Percentiles rank a stretch among this genome's conserved stretches.
phyloP scores from a whole-genome alignment of 495 filamentous ascomycete species.

The Neurospora discreta region DNA sequence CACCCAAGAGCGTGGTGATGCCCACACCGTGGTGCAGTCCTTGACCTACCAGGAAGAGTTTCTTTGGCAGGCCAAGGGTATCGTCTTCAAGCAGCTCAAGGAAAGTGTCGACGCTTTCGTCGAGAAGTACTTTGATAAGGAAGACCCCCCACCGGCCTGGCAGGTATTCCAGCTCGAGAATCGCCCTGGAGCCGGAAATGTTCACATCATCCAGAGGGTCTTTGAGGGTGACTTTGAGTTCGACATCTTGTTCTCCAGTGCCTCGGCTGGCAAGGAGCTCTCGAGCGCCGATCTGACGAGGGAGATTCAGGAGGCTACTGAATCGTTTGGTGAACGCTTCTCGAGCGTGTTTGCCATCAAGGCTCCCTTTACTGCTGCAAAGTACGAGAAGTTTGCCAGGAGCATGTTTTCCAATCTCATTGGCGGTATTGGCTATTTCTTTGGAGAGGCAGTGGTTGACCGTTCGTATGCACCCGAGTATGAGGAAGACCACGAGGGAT shows the following conservation, averaged over 20 bases:
- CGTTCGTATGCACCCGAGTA: conserved; percentile 85
- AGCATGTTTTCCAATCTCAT: conserved; percentile 91
- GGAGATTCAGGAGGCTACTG: conserved; percentile 52
- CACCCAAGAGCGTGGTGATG: conserved; percentile 50
- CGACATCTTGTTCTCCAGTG: conserved; percentile 83
- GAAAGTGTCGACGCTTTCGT: conserved; percentile 57
- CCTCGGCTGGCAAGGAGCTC: conserved; percentile 48
- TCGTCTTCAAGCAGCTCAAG: conserved; percentile 72
- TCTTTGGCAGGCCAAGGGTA: conserved; percentile 79
- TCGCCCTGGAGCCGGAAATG: conserved; percentile 58
- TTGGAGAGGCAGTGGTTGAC: conserved; percentile 77
- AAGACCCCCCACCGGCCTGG: conserved; percentile 67
- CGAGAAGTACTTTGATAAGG: conserved; percentile 53
- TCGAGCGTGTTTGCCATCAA: conserved; percentile 59
- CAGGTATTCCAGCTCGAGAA: conserved; percentile 75
- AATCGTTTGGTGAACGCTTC: conserved; percentile 66
- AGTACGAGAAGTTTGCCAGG: conserved; percentile 71
- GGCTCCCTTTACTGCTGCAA: conserved; percentile 59
- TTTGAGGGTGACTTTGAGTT: conserved; percentile 92
- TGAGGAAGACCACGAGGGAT: conserved; percentile 91
- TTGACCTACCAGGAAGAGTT: conserved; percentile 52
- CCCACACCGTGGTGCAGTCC: conserved; percentile 71
- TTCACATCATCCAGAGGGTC: conserved; percentile 85
- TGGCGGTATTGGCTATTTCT: conserved; percentile 92
- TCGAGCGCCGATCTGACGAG: conserved; percentile 55